Evolutionary conservation across 768 basidiomycete species (phyloP), one percentile per base, ranked within the genome.

Genomic region (Calocybe indica): DNA sequence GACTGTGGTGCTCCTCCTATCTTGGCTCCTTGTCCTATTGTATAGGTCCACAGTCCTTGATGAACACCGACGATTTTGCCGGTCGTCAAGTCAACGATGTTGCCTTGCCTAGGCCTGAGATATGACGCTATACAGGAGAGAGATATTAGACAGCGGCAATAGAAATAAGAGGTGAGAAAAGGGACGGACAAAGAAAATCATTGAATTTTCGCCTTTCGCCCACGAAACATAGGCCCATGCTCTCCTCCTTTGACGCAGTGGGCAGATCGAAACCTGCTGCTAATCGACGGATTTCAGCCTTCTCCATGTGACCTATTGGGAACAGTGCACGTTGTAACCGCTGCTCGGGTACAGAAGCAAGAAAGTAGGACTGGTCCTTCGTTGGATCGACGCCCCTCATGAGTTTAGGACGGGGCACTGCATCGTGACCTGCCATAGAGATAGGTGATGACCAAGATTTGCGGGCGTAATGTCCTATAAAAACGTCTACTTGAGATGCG

Each of bases 181-280:
- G 33, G 28, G 34, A 44, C 77, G 52, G 50, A 87, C 90, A 77
- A 42, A 94, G 62, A 59, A 94, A 97, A 7, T 77, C 66, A 28
- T 74, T 70, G 54, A 95, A 94, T 41, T 69, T 76, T 7, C 73
- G 71, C 57, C 85, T 81, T 59, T 93, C 80, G 5, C 93, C 94
- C 1, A 98, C 83, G 53, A 98, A 98, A 58, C 94, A 98, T 12
- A 98, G 76, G 0, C 94, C 94, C 81, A 95, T 92, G 63, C 89
- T 92, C 59, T 98, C 94, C 12, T 73, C 74, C 50, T 90, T 74
- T 2, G 77, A 71, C 0, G 90, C 88, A 2, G 85, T 92, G 3
- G 84, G 82, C 13, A 97, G 64, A 1, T 62, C 66, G 60, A 76
- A 77, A 31, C 76, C 60, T 7, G 64, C 64, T 0, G 94, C 94